Percentiles rank a stretch among this genome's conserved stretches.
Conservation (phyloP, 306 rosid species). For the Trifolium subterraneum region DNA sequence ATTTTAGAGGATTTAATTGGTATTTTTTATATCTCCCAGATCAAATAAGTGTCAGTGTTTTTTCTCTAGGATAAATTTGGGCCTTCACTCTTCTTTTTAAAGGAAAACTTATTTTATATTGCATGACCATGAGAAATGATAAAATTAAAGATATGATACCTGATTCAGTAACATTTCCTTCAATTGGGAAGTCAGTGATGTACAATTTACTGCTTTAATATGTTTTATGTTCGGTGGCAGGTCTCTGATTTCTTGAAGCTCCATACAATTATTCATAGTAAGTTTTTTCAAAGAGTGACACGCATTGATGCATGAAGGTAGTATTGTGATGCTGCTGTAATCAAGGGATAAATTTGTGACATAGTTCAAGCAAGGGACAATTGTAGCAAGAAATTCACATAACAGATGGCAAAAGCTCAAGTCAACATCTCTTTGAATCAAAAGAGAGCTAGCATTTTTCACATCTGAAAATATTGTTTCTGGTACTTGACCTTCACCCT, state of each 20-base stretch:
- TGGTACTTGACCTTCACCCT: neutral
- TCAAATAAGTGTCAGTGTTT: no score
- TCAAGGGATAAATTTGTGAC: neutral
- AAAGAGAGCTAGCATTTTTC: no score
- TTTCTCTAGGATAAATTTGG: no score
- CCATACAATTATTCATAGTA: neutral
- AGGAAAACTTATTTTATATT: neutral
- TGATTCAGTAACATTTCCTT: neutral
- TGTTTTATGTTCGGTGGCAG: conserved; percentile 5
- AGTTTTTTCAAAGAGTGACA: neutral
- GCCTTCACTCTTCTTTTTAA: neutral
- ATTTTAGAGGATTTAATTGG: no score
- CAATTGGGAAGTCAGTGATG: neutral
- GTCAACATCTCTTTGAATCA: neutral
- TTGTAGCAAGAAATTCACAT: neutral
- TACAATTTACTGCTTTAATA: neutral
- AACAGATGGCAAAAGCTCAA: neutral
- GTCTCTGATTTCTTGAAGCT: neutral
- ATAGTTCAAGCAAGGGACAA: neutral
- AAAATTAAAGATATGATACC: neutral
- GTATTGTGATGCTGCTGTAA: neutral
- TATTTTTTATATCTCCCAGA: no score
- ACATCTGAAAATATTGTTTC: neutral
- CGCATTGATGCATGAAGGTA: conserved; percentile 16
- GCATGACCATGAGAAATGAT: no score